Evolutionary conservation across 495 filamentous ascomycete genomes (phyloP), one percentile per base, ranked within the genome.

Genomic region (Penicillium daleae): DNA sequence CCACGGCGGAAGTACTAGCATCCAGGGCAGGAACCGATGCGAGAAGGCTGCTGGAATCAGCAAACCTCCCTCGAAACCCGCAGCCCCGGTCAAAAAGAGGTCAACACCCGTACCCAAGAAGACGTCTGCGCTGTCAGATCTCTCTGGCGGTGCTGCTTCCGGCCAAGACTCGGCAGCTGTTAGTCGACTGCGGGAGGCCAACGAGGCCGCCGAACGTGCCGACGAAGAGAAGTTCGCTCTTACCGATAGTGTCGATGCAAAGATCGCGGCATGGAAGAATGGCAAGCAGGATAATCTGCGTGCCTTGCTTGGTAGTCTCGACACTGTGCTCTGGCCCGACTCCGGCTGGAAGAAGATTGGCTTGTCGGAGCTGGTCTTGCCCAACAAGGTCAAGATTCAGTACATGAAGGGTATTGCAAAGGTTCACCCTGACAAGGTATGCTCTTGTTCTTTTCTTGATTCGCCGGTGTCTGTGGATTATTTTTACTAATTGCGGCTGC

Each of bases 401-500:
- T 99, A 99, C 70, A 98, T 99, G 95, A 97, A 96, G 85, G 95
- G 92, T 6, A 97, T 99, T 87, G 90, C 87, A 6, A 98, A 97
- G 84, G 93, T 95, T 65, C 95, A 99, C 83, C 95, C 95, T 62
- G 95, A 99, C 74, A 99, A 99, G 89, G 95, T 97, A 80, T 74
- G 86, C 79, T 63, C 49, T 46, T 0, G 42, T 58, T 58, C n/a
- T n/a, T 33, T 33, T 31, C 35, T 35, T 35, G 2, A 54, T 64
- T 35, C 8, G 8, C 17, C 13, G 29, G n/a, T 13, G 26, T 21
- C 22, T 13, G 31, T 49, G 39, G 4, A 32, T 49, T 40, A n/a
- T 6, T 56, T 6, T 56, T 42, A 15, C 33, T 57, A 53, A 68
- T 55, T 40, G 57, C 50, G 49, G 8, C 31, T 17, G 26, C 35